A percentile compares a stretch with the other conserved stretches of the same genome.
Conservation (phyloP, 2,329 filamentous ascomycete genomes). For the Sphaceloma murrayae region DNA sequence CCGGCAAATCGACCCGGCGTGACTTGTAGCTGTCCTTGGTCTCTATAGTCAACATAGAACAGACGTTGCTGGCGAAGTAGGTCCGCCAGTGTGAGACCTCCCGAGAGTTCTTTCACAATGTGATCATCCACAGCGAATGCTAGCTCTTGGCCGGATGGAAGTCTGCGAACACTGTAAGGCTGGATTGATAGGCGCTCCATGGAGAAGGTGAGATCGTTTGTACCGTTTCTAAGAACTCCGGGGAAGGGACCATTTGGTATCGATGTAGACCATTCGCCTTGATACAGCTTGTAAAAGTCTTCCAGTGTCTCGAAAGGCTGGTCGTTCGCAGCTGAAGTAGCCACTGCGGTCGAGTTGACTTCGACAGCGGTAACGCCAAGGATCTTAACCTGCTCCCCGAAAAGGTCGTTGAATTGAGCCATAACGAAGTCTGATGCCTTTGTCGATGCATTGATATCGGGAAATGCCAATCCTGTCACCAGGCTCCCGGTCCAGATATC, state of each 20-base stretch:
- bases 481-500: slow-evolving; percentile 6
- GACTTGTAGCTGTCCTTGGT: slow-evolving; percentile 27
- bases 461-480: background rate
- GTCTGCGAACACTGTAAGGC: slow-evolving; percentile 33
- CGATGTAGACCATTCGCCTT: slow-evolving; percentile 33
- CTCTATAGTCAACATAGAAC: slow-evolving; percentile 37
- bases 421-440: background rate
- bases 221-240: slow-evolving; percentile 38
- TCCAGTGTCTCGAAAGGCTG: slow-evolving; percentile 20
- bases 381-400: background rate
- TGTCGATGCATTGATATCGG: background rate
- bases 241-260: slow-evolving; percentile 30
- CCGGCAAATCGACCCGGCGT: slow-evolving; percentile 30
- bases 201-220: slow-evolving; percentile 39
- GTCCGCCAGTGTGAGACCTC: slow-evolving; percentile 25
- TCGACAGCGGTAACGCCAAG: background rate
- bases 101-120: slow-evolving; percentile 27
- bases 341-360: slow-evolving; percentile 2
- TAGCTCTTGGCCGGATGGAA: slow-evolving; percentile 27
- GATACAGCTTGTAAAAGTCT: slow-evolving; percentile 37
- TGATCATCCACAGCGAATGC: slow-evolving; percentile 32
- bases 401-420: slow-evolving; percentile 4
- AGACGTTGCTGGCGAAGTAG: slow-evolving; percentile 34
- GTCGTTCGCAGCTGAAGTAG: too few relatives aligned
- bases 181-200: slow-evolving; percentile 40